These are phyloP conservation scores for Xylaria intraflava DNA, from an alignment of 495 filamentous ascomycete genomes.

Conservation along the genomic window DNA sequence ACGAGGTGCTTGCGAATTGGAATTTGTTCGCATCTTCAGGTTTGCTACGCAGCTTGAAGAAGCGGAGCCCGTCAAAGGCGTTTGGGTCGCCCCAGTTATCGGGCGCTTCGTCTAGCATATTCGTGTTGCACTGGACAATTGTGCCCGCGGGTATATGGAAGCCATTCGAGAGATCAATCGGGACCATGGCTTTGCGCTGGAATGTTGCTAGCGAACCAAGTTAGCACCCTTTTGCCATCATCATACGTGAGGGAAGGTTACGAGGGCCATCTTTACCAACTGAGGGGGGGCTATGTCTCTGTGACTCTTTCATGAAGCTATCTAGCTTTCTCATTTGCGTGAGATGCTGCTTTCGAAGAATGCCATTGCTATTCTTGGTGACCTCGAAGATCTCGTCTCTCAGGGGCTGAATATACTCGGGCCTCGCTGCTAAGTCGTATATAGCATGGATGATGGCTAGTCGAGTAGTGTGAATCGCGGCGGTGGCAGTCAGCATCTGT, in stretches of 20 bases:
- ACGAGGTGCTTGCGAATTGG: conserved; percentile 41
- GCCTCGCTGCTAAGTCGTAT: conserved; percentile 42
- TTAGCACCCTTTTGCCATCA: neutral
- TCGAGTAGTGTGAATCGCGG: conserved; percentile 30
- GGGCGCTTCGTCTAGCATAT: conserved; percentile 22
- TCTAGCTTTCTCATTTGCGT: conserved; percentile 44
- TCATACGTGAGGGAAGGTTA: no score
- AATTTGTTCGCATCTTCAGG: conserved; percentile 27
- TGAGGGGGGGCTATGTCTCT: conserved; percentile 31
- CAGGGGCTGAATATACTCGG: conserved; percentile 40
- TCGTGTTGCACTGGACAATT: conserved; percentile 25
- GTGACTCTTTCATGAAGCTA: conserved; percentile 47
- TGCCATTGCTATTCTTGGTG: conserved; percentile 28
- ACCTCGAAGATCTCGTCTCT: conserved; percentile 41
- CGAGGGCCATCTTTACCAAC: conserved; percentile 26
- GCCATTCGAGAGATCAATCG: conserved; percentile 33
- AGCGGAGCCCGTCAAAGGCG: conserved; percentile 48
- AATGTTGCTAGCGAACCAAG: conserved; percentile 23
- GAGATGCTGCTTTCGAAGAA: conserved; percentile 30
- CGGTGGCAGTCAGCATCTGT: conserved; percentile 26
- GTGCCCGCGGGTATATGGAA: conserved; percentile 29
- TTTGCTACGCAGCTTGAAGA: conserved; percentile 37
- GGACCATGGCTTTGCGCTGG: conserved; percentile 25
- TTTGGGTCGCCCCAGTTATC: conserved; percentile 30
- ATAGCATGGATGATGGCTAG: conserved; percentile 25